Evolutionary conservation across 2,329 filamentous ascomycete genomes (phyloP).

Genomic region (Fusarium drepaniforme): DNA sequence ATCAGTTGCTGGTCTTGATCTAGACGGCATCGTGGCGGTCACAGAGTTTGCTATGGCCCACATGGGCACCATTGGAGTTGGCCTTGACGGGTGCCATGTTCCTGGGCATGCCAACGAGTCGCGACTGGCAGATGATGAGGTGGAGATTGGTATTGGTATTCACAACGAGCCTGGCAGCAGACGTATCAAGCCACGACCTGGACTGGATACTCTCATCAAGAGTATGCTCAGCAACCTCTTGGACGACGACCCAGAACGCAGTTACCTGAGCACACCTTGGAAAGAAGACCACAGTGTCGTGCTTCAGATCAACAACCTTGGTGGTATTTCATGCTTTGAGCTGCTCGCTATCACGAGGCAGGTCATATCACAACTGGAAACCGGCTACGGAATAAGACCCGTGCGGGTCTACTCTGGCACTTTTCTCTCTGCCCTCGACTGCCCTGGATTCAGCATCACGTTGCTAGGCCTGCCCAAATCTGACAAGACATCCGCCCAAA

Average conservation of each 20-base stretch:
- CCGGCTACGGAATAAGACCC: conserved; percentile 2
- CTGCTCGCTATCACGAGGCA: not conserved
- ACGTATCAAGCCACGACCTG: conserved; percentile 1
- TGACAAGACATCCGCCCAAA: not conserved
- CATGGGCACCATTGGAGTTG: conserved; percentile 16
- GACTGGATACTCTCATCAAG: not conserved
- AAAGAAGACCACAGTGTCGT: not conserved
- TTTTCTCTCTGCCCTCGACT: conserved; percentile 7
- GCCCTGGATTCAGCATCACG: conserved; percentile 12
- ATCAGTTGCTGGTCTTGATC: not conserved
- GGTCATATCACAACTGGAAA: not conserved
- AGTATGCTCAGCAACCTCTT: conserved; percentile 2
- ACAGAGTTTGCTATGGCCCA: not conserved
- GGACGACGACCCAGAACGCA: conserved; percentile 2
- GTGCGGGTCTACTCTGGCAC: conserved; percentile 3
- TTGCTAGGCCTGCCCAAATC: conserved; percentile 1
- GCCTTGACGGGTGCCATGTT: conserved; percentile 4
- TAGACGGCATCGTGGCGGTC: not conserved
- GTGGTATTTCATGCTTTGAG: not conserved
- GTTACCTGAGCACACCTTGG: not conserved
- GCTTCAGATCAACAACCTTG: conserved; percentile 11
- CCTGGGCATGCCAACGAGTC: conserved; percentile 1
- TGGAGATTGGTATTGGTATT: conserved; percentile 15
- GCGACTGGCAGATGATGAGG: not conserved
- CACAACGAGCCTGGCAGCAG: conserved; percentile 14